Percentiles rank a stretch among this genome's conserved stretches.
Evolutionary conservation across 805 yeast species (phyloP).

Genomic region (Kluyveromyces wickerhamii): DNA sequence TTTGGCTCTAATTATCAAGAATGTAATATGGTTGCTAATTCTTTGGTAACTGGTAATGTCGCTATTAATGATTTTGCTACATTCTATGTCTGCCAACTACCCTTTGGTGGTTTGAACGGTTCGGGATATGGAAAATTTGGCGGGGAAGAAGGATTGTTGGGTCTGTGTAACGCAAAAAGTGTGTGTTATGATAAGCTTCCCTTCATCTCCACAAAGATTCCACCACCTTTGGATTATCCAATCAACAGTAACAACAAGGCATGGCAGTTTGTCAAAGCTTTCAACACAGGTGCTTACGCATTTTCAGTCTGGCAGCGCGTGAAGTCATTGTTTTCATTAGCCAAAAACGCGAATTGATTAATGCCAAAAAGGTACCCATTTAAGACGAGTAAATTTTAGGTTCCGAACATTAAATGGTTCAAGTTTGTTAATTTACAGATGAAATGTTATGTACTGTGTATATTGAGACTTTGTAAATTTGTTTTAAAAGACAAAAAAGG

Average conservation of each 20-base stretch:
- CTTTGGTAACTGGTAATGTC: constrained; percentile 76
- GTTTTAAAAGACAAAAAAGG: too few relatives aligned
- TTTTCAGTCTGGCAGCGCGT: constrained; percentile 61
- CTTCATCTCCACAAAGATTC: constrained; percentile 73
- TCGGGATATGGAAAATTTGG: constrained; percentile 98
- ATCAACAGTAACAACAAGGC: constrained; percentile 72
- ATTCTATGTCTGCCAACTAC: constrained; percentile 88
- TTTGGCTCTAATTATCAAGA: constrained; percentile 59
- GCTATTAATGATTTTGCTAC: constrained; percentile 98
- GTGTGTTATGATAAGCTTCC: constrained; percentile 79
- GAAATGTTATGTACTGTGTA: too few relatives aligned
- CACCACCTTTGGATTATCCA: constrained; percentile 88
- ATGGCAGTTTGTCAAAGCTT: constrained; percentile 77
- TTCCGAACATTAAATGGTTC: too few relatives aligned
- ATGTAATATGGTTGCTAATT: constrained; percentile 55
- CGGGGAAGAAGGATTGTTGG: constrained; percentile 93
- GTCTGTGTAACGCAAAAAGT: constrained; percentile 80
- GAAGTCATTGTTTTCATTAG: constrained; percentile 45
- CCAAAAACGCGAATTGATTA: constrained; percentile 32
- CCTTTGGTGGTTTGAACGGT: constrained; percentile 91
- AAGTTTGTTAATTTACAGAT: too few relatives aligned
- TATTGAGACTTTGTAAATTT: too few relatives aligned
- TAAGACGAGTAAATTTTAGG: too few relatives aligned
- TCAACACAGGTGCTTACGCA: constrained; percentile 82
- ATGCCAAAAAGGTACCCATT: too few relatives aligned